Conservation (phyloP, 2,329 filamentous ascomycete species). For the Coniella vitis region DNA sequence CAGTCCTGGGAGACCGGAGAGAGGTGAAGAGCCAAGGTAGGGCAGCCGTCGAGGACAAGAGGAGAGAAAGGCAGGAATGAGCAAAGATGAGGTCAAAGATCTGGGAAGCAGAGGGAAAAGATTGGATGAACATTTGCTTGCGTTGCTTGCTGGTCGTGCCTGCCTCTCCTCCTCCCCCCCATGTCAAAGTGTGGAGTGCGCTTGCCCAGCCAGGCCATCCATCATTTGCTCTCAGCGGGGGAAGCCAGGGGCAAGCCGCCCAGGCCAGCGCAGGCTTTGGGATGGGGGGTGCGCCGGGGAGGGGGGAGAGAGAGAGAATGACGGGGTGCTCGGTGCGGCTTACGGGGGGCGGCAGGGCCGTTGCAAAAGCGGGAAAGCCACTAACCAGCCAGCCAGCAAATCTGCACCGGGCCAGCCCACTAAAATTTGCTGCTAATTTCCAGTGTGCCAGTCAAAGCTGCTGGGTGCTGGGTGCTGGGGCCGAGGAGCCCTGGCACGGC, state of each 20-base stretch:
- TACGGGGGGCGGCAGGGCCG: neutral
- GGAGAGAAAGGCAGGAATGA: neutral
- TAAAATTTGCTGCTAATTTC: neutral
- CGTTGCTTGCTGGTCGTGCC: neutral
- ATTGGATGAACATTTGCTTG: neutral
- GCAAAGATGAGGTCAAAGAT: conserved; percentile 3
- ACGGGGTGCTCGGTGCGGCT: neutral
- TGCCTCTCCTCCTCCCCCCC: too few relatives aligned
- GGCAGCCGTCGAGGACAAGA: neutral
- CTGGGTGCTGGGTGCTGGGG: neutral
- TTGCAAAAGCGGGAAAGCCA: neutral
- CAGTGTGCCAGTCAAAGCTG: neutral
- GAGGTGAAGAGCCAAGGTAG: neutral
- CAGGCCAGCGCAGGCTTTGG: too few relatives aligned
- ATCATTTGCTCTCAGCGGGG: too few relatives aligned
- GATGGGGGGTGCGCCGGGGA: too few relatives aligned
- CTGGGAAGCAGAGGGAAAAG: neutral
- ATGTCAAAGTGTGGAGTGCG: too few relatives aligned
- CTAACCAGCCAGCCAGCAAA: too few relatives aligned
- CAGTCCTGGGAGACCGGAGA: neutral
- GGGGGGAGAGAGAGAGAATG: too few relatives aligned
- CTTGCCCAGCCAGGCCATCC: too few relatives aligned
- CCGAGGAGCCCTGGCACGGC: too few relatives aligned
- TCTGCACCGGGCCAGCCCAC: neutral
- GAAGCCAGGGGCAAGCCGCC: too few relatives aligned